These are phyloP conservation scores for Lipomyces yamadae DNA, from an alignment of 805 yeast species.

Conservation along the genomic window DNA sequence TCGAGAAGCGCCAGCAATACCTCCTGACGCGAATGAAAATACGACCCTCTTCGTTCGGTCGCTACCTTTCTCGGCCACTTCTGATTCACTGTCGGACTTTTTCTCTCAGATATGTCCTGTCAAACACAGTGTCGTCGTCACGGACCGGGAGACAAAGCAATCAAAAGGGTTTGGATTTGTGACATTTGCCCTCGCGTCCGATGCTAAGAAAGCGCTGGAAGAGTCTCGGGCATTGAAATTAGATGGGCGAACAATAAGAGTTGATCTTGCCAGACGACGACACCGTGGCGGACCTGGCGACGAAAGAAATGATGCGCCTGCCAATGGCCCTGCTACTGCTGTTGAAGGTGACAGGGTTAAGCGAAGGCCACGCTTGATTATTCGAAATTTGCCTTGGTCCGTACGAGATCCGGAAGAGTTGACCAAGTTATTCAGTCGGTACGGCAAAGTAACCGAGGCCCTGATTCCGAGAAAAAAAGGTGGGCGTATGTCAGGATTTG, in stretches of 20 bases:
- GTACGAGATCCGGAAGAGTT: slow-evolving; percentile 76
- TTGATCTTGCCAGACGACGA: slow-evolving; percentile 92
- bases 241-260: slow-evolving; percentile 66
- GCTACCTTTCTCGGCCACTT: slow-evolving; percentile 78
- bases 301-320: slow-evolving; percentile 21
- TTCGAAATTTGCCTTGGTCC: slow-evolving; percentile 96
- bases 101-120: slow-evolving; percentile 94
- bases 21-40: slow-evolving; percentile 13
- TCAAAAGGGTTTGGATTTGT: slow-evolving; percentile 97
- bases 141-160: slow-evolving; percentile 66
- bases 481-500: slow-evolving; percentile 93
- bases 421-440: slow-evolving; percentile 70
- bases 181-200: slow-evolving; percentile 82
- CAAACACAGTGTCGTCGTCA: slow-evolving; percentile 90
- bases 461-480: slow-evolving; percentile 85
- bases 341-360: slow-evolving; percentile 56
- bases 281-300: slow-evolving; percentile 56
- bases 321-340: slow-evolving; percentile 20
- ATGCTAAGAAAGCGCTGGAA: slow-evolving; percentile 74
- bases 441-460: slow-evolving; percentile 86
- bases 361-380: slow-evolving; percentile 82
- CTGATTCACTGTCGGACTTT: slow-evolving; percentile 78
- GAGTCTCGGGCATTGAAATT: slow-evolving; percentile 62
- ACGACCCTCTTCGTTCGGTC: slow-evolving; percentile 82
- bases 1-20: background rate